Base-by-base conservation (phyloP, 805 yeast species). In the Metschnikowia arizonensis region DNA sequence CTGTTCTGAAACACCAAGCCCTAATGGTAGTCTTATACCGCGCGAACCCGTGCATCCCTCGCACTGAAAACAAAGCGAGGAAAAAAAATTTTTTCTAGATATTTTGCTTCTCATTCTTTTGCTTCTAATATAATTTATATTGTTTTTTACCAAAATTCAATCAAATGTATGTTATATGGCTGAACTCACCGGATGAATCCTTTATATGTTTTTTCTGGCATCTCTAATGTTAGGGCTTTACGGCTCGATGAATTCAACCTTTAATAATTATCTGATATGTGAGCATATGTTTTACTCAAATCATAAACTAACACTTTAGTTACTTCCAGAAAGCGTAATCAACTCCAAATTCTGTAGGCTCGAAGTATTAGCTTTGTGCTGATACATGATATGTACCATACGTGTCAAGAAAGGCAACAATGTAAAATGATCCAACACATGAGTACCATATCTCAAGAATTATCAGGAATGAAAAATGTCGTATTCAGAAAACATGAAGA, bases 181-280 rank as follows among this genome's bases (percentile, higher is more conserved):
- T 37, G 12, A 12, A 37, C 42, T 39, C 34, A 40, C 55, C 62
- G 65, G 75, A 69, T 68, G 75, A 69, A 62, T 55, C 49, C 57
- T 60, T 65, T 55, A 50, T 55, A 52, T 46, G 52, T 81, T 81
- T 83, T 21, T 83, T 84, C 90, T 84, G 90, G 90, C 90, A 84
- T 84, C 90, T 84, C 89, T 84, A 84, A 83, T 83, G 86, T 82
- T 83, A 84, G 89, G 72, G 78, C 81, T 76, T 71, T 67, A 69
- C 75, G 73, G 82, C 76, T 81, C 89, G 76, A 82, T 84, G 90
- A 84, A 76, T 84, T 76, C 81, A 82, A 80, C 77, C 69, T 59
- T 78, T 80, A 85, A 81, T 85, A 68, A 70, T 59, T 69, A 76
- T 79, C 85, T 79, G 85, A 81, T 67, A 24, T 24, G 33, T 37